phyloP scores from a whole-genome alignment of 2,329 filamentous ascomycete genomes.

The Fusarium buxicola region DNA sequence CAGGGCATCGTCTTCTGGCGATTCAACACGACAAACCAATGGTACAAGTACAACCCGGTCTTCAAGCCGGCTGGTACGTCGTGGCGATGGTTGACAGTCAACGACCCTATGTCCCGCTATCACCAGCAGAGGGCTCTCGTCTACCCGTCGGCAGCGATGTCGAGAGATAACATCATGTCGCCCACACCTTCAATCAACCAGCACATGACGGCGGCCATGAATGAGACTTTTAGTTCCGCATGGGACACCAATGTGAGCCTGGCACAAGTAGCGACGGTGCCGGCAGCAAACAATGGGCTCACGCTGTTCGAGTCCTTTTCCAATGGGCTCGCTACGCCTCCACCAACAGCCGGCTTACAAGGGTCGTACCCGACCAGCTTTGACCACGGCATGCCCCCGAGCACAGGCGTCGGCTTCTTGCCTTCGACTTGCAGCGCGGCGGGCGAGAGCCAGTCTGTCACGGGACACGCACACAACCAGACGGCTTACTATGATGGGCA shows the following conservation, averaged over 20 bases:
- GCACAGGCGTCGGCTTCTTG: constrained; percentile 49
- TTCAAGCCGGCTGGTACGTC: constrained; percentile 66
- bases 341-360: constrained; percentile 64
- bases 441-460: constrained; percentile 41
- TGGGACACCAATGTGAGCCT: constrained; percentile 56
- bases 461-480: constrained; percentile 43
- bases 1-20: constrained; percentile 73
- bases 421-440: constrained; percentile 46
- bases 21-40: constrained; percentile 66
- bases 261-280: constrained; percentile 50
- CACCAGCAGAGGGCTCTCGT: constrained; percentile 63
- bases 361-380: constrained; percentile 60
- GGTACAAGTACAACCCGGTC: constrained; percentile 60
- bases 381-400: constrained; percentile 52
- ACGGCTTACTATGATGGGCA: constrained; percentile 50
- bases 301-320: constrained; percentile 63
- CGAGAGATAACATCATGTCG: constrained; percentile 63
- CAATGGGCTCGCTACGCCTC: constrained; percentile 67
- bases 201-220: constrained; percentile 66
- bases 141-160: constrained; percentile 50
- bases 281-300: constrained; percentile 50
- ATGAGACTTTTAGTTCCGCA: constrained; percentile 64
- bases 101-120: constrained; percentile 69
- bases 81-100: constrained; percentile 72
- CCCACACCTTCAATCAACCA: constrained; percentile 63